Percentiles rank a stretch among this genome's conserved stretches.
Conservation (phyloP, 371 early-diverging fungal genomes). For the Syncephalastrum contaminatum region DNA sequence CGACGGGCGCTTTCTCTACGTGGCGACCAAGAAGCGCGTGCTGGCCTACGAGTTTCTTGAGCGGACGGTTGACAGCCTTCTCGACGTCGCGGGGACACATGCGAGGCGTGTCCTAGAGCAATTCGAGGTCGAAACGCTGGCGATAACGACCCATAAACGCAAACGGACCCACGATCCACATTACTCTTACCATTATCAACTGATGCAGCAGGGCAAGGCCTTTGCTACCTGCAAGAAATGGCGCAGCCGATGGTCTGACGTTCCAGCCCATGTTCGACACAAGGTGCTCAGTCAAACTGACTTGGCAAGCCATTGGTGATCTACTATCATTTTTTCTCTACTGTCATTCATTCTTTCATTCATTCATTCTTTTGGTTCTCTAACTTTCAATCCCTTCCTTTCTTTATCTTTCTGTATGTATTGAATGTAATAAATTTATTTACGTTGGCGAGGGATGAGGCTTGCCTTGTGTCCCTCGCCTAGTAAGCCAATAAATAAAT, state of each 20-base stretch:
- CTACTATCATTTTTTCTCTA: neutral
- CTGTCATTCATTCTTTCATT: neutral
- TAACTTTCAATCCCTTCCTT: neutral
- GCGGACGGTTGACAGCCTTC: conserved; percentile 9
- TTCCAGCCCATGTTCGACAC: conserved; percentile 31
- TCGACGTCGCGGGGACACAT: conserved; percentile 18
- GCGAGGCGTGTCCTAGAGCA: conserved; percentile 17
- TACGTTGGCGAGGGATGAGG: no score
- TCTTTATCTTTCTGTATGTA: conserved; percentile 1
- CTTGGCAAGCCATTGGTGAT: conserved; percentile 39
- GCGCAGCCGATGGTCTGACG: conserved; percentile 2
- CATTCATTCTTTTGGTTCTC: no score
- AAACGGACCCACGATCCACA: neutral
- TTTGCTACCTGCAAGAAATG: conserved; percentile 16
- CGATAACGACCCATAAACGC: conserved; percentile 3
- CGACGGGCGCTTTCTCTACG: conserved; percentile 52
- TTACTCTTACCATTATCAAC: no score
- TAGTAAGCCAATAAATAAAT: no score
- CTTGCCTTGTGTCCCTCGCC: no score
- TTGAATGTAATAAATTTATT: no score
- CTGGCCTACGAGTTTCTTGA: conserved; percentile 46
- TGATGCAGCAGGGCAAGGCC: no score
- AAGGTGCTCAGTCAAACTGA: conserved; percentile 19
- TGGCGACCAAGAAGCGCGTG: conserved; percentile 58
- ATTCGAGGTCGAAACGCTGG: conserved; percentile 3